Evolutionary conservation across 1,139 yeast species (phyloP).

Genomic region (Saccharomycopsis hybrid): DNA sequence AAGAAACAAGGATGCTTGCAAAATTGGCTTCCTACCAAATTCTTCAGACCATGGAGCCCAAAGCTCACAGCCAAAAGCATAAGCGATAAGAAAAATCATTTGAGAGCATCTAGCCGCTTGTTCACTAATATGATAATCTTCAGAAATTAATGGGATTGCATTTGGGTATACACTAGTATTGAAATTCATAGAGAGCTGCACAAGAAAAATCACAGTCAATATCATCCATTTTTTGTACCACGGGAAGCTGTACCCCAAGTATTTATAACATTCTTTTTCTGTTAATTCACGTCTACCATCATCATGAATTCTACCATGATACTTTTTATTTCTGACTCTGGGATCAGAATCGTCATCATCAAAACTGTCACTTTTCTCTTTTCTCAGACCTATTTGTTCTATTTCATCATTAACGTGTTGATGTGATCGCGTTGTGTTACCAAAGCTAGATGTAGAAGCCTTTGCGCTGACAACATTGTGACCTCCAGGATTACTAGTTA

Average conservation of each 20-base stretch:
- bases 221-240: slow-evolving; percentile 32
- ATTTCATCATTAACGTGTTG: too few relatives aligned
- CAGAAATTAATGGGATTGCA: slow-evolving; percentile 29
- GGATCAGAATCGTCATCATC: background rate
- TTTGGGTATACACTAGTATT: slow-evolving; percentile 34
- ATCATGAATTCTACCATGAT: slow-evolving; percentile 2
- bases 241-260: slow-evolving; percentile 31
- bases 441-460: too few relatives aligned
- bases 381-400: too few relatives aligned
- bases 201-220: slow-evolving; percentile 31
- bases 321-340: background rate
- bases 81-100: slow-evolving; percentile 58
- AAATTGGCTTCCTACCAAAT: slow-evolving; percentile 64
- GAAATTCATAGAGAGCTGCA: slow-evolving; percentile 37
- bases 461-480: too few relatives aligned
- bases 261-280: slow-evolving; percentile 33
- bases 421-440: too few relatives aligned
- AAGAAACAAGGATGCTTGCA: slow-evolving; percentile 51
- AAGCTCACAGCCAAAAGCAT: slow-evolving; percentile 66
- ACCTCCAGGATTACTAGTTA: too few relatives aligned
- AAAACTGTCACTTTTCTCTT: background rate
- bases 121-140: slow-evolving; percentile 29
- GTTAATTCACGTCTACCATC: slow-evolving; percentile 19
- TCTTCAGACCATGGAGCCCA: slow-evolving; percentile 74
- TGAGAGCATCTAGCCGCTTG: slow-evolving; percentile 33